Percentiles rank a stretch among this genome's conserved stretches.
These are phyloP conservation scores for Fistulina hepatica DNA, from an alignment of 1,284 basidiomycete species.

Conservation along the genomic window DNA sequence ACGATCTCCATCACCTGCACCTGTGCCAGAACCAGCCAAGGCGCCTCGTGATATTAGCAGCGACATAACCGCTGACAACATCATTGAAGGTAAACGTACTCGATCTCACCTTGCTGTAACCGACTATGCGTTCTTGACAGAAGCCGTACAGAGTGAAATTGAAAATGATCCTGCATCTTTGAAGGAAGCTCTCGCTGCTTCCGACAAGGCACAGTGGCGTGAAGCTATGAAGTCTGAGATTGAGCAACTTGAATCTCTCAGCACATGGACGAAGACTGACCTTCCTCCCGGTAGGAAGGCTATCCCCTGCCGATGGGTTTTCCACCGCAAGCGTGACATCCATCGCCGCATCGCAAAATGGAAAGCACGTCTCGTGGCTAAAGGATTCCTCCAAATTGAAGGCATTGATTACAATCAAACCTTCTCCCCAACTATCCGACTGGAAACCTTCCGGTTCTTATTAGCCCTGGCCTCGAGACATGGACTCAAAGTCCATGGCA, in stretches of 20 bases:
- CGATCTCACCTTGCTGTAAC: neutral
- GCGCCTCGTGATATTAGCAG: conserved; percentile 8
- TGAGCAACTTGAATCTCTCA: conserved; percentile 15
- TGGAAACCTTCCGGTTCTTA: conserved; percentile 18
- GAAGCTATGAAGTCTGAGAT: conserved; percentile 25
- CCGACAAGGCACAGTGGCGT: conserved; percentile 21
- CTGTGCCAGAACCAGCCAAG: neutral
- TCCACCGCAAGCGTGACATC: conserved; percentile 19
- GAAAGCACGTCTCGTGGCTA: conserved; percentile 27
- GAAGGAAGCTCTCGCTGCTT: conserved; percentile 5
- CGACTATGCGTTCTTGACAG: conserved; percentile 1
- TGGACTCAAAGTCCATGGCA: conserved; percentile 17
- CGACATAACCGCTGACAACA: conserved; percentile 3
- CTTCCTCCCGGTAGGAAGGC: conserved; percentile 18
- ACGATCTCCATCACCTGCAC: too few relatives aligned
- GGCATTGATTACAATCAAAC: conserved; percentile 27
- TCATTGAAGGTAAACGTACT: conserved; percentile 3
- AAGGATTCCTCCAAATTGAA: conserved; percentile 11
- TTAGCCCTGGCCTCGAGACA: conserved; percentile 18
- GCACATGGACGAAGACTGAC: conserved; percentile 16
- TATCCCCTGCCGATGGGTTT: conserved; percentile 19
- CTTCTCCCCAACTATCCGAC: conserved; percentile 20
- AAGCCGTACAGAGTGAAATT: conserved; percentile 2
- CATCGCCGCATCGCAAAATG: conserved; percentile 18
- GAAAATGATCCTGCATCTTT: conserved; percentile 7